Base-by-base conservation (phyloP, 2,329 filamentous ascomycete genomes). In the Cadophora luteo-olivacea region DNA sequence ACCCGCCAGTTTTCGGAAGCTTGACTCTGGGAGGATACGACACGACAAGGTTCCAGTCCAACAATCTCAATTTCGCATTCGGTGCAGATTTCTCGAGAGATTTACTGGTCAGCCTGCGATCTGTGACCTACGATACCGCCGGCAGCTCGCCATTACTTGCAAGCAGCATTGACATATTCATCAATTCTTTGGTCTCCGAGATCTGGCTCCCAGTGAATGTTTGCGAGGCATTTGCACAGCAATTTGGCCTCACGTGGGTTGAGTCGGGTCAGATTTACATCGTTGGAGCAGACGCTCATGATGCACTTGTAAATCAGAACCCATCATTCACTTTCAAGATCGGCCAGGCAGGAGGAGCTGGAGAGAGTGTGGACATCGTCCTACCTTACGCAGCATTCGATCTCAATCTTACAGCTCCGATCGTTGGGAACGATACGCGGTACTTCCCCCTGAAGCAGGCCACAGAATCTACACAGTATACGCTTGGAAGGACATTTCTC, bases 381-480 rank as follows among this genome's bases (percentile, higher is more conserved):
- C 51, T 81, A 1, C 78, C 79, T 0, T 81, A 79, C 64, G 73
- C 73, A 51, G 75, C 78, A 7, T 80, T 82, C 68, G 78, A 80
- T 68, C 72, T 80, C 14, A 70, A 74, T 63, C 73, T 78, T 4
- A 72, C 75, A n/a, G 79, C 78, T 67, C 80, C 80, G 16, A 65
- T 74, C 7, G 64, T 77, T 11, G 38, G 66, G 22, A 75, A 66
- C 25, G 65, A 71, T 7, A 64, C 75, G 9, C 57, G 70, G 7
- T 81, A 82, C 68, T 82, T 81, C 62, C 80, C 80, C 3, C 65
- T 81, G 11, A 76, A 77, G 49, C 74, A 68, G 66, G 76, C 79
- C 1, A 29, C 71, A 70, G 0, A 78, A 79, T 66, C 73, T 9
- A 76, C 76, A 29, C 77, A 80, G 67, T 80, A 78, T 71, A 80